Evolutionary conservation across 2,329 filamentous ascomycete genomes (phyloP), one percentile per base, ranked within the genome.

Genomic region (Colletotrichum tabaci): DNA sequence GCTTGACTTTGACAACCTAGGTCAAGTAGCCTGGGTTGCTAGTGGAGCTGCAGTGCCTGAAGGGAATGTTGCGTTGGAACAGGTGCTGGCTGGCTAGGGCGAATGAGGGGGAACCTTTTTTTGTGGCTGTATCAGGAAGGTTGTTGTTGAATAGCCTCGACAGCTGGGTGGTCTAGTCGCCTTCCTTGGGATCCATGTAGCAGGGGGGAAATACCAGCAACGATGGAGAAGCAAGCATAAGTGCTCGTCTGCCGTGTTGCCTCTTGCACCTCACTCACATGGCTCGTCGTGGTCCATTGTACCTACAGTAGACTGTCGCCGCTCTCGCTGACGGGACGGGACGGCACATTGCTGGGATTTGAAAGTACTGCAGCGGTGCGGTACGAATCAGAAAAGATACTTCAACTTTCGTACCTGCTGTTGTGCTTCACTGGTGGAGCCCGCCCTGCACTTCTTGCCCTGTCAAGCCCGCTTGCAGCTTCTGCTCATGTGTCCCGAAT

Each of bases 1-100:
- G 64, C 64, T 71, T 40, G 63, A 71, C 63, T 67, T 61, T 57
- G 67, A 57, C 66, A 58, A 72, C 47, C 65, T 69, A 72, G 60
- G 58, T 38, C 35, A 38, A 38, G 35, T 38, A 38, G 35, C 35
- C 8, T 38, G 8, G 35, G 35, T 10, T 38, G 35, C 35, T 38
- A 10, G 35, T 49, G 40, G 23, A 63, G 58, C 58, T 42, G 21
- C 40, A 60, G 23, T 47, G 42, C 53, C 52, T 58, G 16, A 61
- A 69, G 69, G 65, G 60, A 66, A 26, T 60, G 57, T 61, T 53
- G 40, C 23, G 61, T 65, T 35, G 57, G 23, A n/a, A 61, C 42
- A 58, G 26, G 15, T 62, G 57, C 64, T 71, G 38, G n/a, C 52
- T 38, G 52, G n/a, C 47, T 38, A 67, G 49, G 38, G 50, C n/a